A percentile compares a stretch with the other conserved stretches of the same genome.
Conservation (phyloP, 2,329 filamentous ascomycete species). For the Hymenotorrendiella dingleyae region DNA sequence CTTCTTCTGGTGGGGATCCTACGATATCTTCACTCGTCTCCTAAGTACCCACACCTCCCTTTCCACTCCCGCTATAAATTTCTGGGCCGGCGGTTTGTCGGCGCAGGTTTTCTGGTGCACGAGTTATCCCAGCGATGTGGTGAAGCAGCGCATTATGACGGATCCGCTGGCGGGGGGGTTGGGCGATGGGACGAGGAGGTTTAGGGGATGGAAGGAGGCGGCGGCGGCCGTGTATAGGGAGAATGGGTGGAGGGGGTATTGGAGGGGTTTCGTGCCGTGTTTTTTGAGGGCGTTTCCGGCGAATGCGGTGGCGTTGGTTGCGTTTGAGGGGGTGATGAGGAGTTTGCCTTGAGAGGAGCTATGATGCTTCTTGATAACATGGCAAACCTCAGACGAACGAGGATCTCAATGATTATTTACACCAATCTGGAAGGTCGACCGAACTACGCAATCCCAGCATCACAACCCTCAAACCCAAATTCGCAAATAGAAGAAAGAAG, state of each 20-base stretch:
- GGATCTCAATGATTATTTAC: too few species aligned
- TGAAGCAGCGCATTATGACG: slow-evolving; percentile 97
- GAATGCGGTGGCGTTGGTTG: slow-evolving; percentile 88
- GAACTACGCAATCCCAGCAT: too few species aligned
- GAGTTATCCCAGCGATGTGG: slow-evolving; percentile 84
- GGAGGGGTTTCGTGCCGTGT: slow-evolving; percentile 89
- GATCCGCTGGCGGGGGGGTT: slow-evolving; percentile 73
- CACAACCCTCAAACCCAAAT: too few species aligned
- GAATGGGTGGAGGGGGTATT: slow-evolving; percentile 73
- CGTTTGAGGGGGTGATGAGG: slow-evolving; percentile 89
- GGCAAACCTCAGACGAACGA: too few species aligned
- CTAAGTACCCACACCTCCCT: slow-evolving; percentile 63
- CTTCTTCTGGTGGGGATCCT: slow-evolving; percentile 98
- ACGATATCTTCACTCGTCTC: slow-evolving; percentile 72
- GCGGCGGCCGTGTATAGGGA: slow-evolving; percentile 72
- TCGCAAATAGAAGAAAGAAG: too few species aligned
- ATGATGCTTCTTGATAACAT: too few species aligned
- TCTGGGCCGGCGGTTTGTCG: slow-evolving; percentile 91
- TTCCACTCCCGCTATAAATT: slow-evolving; percentile 78
- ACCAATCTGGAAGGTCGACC: too few species aligned
- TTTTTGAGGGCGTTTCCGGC: slow-evolving; percentile 92
- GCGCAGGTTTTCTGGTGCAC: slow-evolving; percentile 95
- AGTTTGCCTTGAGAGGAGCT: slow-evolving; percentile 34
- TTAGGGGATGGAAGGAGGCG: slow-evolving; percentile 72
- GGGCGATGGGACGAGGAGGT: slow-evolving; percentile 61